Base-by-base conservation (phyloP, 495 filamentous ascomycete genomes). In the Tetracladium marchalianum region DNA sequence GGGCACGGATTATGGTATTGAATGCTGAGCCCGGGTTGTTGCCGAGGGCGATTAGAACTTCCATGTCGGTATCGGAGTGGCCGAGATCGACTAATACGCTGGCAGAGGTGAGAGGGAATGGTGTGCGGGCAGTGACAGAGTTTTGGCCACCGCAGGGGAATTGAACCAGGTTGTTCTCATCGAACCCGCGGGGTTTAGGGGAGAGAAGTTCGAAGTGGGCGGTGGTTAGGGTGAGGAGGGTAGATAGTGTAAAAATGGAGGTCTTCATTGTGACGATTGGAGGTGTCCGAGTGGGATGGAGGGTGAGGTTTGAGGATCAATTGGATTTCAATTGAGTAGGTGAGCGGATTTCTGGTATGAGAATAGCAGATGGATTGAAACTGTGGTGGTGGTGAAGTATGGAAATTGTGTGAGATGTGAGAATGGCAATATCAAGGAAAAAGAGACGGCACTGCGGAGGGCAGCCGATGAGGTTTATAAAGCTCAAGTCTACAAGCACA, bases 161-260 rank as follows among this genome's bases (percentile, higher is more conserved):
- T 11, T 55, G 61, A 47, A 44, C 33, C 43, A 78, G 66, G 4
- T 54, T 63, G 36, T 76, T 71, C 41, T 75, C 57, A 53, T 72
- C 69, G 44, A 55, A 51, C 16, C 77, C 81, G 31, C 76, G 72
- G 39, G 67, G 62, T 7, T 68, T 44, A 1, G 81, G 81, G 50
- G 66, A 84, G 33, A 62, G 52, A 46, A 85, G 72, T 5, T 63
- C 55, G 67, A 83, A 84, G 58, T 85, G 81, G 9, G 81, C 79
- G 39, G 67, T 60, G 15, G 62, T 62, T 27, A 77, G 50, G 40
- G 68, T 58, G 24, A 62, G 51, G 46, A 71, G 57, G 31, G 62
- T 44, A 12, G 41, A 17, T 16, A 50, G 49, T 13, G 48, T 32
- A 16, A 39, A 31, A 15, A 57, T 43, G n/a, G 66, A 44, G 43